phyloP scores from a whole-genome alignment of 495 filamentous ascomycete species.

The Tuber calosporum region DNA sequence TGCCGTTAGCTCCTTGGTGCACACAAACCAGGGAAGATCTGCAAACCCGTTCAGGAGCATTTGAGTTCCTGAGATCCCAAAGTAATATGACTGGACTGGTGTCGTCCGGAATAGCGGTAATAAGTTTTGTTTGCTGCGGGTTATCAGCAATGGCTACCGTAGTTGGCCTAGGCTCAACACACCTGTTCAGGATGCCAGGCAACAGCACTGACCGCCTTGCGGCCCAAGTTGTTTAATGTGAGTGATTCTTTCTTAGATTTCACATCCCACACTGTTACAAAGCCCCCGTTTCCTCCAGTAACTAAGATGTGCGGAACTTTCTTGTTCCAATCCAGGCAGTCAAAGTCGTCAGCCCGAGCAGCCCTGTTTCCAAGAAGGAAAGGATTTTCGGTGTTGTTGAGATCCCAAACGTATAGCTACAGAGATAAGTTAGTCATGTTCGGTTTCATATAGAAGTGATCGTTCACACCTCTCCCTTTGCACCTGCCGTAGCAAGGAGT shows the following conservation, averaged over 20 bases:
- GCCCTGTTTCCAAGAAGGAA: slow-evolving; percentile 81
- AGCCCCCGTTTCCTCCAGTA: slow-evolving; percentile 86
- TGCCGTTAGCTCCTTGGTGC: slow-evolving; percentile 10
- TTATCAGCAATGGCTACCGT: background rate
- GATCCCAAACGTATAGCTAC: slow-evolving; percentile 90
- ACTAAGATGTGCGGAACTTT: slow-evolving; percentile 95
- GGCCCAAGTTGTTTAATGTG: slow-evolving; percentile 83
- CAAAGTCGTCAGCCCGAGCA: slow-evolving; percentile 84
- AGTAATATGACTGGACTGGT: slow-evolving; percentile 79
- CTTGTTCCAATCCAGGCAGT: slow-evolving; percentile 96
- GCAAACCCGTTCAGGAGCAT: slow-evolving; percentile 72
- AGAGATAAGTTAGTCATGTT: slow-evolving; percentile 63
- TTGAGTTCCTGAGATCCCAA: slow-evolving; percentile 94
- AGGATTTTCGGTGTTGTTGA: slow-evolving; percentile 79
- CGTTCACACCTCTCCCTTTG: slow-evolving; percentile 67
- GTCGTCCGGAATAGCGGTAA: slow-evolving; percentile 88
- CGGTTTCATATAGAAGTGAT: background rate
- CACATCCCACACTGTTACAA: slow-evolving; percentile 97
- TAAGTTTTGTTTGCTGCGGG: slow-evolving; percentile 59
- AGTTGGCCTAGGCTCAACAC: slow-evolving; percentile 31
- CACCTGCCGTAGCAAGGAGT: slow-evolving; percentile 82
- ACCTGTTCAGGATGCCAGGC: slow-evolving; percentile 87
- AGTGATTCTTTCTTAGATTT: slow-evolving; percentile 94
- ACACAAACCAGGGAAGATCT: slow-evolving; percentile 25
- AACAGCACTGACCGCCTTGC: slow-evolving; percentile 89